These are phyloP conservation scores for Ustilago shanxiensis DNA, from an alignment of 1,284 basidiomycete species.

Conservation along the genomic window DNA sequence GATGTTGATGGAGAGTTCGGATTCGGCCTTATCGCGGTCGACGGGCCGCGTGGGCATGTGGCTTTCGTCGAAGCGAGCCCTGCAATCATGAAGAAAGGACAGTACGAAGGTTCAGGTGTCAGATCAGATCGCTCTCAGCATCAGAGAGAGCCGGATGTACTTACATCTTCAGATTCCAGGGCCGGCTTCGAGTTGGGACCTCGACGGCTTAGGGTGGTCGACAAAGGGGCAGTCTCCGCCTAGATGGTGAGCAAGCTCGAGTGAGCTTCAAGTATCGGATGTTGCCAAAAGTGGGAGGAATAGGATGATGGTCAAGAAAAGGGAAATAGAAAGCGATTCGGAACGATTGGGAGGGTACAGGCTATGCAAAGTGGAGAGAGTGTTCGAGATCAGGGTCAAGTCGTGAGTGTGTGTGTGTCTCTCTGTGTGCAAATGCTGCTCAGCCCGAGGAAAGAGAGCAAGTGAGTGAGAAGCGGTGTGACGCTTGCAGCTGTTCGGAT, in stretches of 20 bases:
- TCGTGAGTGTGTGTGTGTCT: neutral
- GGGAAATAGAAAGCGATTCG: neutral
- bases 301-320: neutral
- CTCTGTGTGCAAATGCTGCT: too few relatives aligned
- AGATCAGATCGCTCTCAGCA: neutral
- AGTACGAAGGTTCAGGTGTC: neutral
- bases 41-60: slow-evolving; percentile 66
- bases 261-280: neutral
- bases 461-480: slow-evolving; percentile 6
- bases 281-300: slow-evolving; percentile 3
- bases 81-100: neutral
- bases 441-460: neutral
- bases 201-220: neutral
- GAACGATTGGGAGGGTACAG: neutral
- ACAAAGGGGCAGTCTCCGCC: neutral
- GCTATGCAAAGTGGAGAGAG: neutral
- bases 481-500: slow-evolving; percentile 4
- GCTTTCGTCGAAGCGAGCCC: slow-evolving; percentile 54
- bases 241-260: neutral
- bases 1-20: slow-evolving; percentile 67
- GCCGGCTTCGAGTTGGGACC: neutral
- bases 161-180: slow-evolving; percentile 22
- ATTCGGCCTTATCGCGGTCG: slow-evolving; percentile 68
- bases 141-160: neutral
- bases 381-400: neutral